Conservation (phyloP, 805 yeast species). For the Tetrapisispora fleetii region DNA sequence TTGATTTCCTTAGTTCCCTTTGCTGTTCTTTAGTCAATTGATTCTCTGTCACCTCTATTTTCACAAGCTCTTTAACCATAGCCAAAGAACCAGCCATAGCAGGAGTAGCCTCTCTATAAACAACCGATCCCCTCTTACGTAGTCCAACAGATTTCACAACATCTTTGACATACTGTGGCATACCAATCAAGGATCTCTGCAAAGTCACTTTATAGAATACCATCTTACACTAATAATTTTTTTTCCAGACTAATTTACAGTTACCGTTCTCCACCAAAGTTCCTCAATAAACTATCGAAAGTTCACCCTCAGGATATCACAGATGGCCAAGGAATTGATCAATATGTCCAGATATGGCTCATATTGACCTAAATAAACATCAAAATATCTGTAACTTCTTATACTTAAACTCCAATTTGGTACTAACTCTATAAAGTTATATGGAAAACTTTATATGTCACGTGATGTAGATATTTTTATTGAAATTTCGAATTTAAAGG, state of each 20-base stretch:
- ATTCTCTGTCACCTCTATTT: slow-evolving; percentile 61
- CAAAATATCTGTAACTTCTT: no score
- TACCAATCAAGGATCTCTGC: slow-evolving; percentile 73
- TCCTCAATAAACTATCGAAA: no score
- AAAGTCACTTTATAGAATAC: slow-evolving; percentile 59
- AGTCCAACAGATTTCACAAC: slow-evolving; percentile 69
- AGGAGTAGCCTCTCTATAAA: slow-evolving; percentile 64
- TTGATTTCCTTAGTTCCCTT: slow-evolving; percentile 45
- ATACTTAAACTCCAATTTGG: no score
- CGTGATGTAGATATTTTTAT: not conserved
- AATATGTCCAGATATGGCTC: no score
- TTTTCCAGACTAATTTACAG: not conserved
- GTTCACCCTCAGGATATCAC: no score
- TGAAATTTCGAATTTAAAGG: not conserved
- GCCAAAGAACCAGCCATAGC: slow-evolving; percentile 79
- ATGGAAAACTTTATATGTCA: not conserved
- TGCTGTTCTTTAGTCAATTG: slow-evolving; percentile 42
- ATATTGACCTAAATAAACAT: no score
- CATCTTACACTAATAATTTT: not conserved
- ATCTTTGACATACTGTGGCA: slow-evolving; percentile 57
- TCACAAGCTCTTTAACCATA: slow-evolving; percentile 75
- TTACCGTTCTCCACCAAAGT: no score
- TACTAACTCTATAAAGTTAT: no score
- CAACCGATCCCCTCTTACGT: slow-evolving; percentile 58
- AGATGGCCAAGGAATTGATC: no score